Conservation (phyloP, 306 rosid genomes). For the Quercus rubra region DNA sequence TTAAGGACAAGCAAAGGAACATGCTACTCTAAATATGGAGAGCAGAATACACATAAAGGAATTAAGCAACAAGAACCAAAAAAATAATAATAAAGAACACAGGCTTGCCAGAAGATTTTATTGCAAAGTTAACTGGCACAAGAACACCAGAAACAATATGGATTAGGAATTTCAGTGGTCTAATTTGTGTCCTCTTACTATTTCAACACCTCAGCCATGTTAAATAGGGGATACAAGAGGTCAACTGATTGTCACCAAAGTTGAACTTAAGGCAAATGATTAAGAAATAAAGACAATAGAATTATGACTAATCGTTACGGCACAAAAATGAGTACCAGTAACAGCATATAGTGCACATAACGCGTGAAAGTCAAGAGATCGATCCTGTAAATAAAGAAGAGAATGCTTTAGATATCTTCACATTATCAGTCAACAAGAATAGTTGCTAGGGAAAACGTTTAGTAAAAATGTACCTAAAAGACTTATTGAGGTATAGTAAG, state of each 20-base stretch:
- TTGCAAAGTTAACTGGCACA: not conserved
- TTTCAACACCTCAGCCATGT: not conserved
- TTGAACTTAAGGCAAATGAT: not conserved
- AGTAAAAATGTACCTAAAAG: not conserved
- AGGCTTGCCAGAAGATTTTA: slow-evolving; percentile 3
- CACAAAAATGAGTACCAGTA: slow-evolving; percentile 69
- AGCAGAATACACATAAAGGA: not conserved
- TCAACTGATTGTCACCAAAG: not conserved
- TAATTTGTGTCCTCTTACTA: not conserved
- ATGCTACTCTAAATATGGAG: not conserved
- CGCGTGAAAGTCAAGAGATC: slow-evolving; percentile 96
- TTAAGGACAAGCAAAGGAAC: slow-evolving; percentile 1
- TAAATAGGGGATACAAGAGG: not conserved
- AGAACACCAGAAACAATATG: not conserved
- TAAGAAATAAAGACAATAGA: slow-evolving; percentile 1
- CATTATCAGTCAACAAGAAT: slow-evolving; percentile 9
- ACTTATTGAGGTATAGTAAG: not conserved
- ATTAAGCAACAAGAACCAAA: not conserved
- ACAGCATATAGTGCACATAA: slow-evolving; percentile 95
- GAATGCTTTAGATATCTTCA: slow-evolving; percentile 38
- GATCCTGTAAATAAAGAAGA: slow-evolving; percentile 69
- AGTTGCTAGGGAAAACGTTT: not conserved
- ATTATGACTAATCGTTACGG: slow-evolving; percentile 17
- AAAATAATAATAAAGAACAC: not conserved
- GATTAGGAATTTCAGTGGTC: slow-evolving; percentile 15